A percentile compares a stretch with the other conserved stretches of the same genome.
Conservation (phyloP, 2,329 filamentous ascomycete genomes). For the Onygenales sp. region DNA sequence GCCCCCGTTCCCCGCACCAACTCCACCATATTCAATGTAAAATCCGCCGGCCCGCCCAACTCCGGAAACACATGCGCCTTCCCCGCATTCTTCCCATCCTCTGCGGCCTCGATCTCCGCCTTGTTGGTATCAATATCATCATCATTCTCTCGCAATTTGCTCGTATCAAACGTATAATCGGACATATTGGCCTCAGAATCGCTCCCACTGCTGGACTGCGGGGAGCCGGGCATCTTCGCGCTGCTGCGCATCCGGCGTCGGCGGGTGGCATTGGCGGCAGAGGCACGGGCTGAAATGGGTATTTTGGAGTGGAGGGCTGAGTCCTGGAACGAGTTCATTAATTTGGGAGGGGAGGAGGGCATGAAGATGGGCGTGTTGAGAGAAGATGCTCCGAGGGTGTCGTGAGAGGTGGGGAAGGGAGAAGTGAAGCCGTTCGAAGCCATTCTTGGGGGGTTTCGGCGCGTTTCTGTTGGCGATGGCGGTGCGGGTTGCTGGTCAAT, state of each 20-base stretch:
- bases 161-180: constrained; percentile 32
- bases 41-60: constrained; percentile 32
- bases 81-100: constrained; percentile 15
- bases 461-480: neutral
- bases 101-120: constrained; percentile 13
- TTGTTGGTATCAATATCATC: constrained; percentile 10
- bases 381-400: constrained; percentile 32
- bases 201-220: constrained; percentile 18
- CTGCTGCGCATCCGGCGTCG: constrained; percentile 1
- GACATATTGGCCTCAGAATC: constrained; percentile 31
- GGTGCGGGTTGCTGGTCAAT: neutral
- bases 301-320: constrained; percentile 3
- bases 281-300: constrained; percentile 1
- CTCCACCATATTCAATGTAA: constrained; percentile 32
- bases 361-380: constrained; percentile 28
- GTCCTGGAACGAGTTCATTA: constrained; percentile 4
- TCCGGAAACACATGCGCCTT: constrained; percentile 24
- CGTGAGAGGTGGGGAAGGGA: constrained; percentile 31
- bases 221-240: constrained; percentile 13
- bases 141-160: constrained; percentile 23
- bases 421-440: constrained; percentile 27
- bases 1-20: constrained; percentile 23
- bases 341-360: constrained; percentile 25
- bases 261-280: constrained; percentile 1
- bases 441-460: constrained; percentile 19